Conservation (phyloP, 2,329 filamentous ascomycete genomes). For the Didymosphaeria variabile region DNA sequence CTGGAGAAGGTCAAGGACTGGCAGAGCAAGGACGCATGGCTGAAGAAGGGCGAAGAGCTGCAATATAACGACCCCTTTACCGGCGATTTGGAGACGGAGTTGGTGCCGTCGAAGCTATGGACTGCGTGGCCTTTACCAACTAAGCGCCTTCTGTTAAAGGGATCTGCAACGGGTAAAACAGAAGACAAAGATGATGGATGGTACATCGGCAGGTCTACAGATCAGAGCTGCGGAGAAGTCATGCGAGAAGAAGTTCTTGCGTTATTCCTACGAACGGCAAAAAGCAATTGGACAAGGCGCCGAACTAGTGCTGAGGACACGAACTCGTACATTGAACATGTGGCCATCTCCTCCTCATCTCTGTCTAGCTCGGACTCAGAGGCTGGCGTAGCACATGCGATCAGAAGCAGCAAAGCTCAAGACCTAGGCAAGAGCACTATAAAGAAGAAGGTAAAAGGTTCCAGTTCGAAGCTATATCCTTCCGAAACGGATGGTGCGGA, state of each 20-base stretch:
- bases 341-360: not conserved
- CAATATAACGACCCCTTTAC: constrained; percentile 32
- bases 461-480: not conserved
- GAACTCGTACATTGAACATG: constrained; percentile 10
- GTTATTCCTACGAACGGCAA: constrained; percentile 71
- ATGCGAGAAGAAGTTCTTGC: constrained; percentile 77
- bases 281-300: constrained; percentile 63
- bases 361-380: constrained; percentile 8
- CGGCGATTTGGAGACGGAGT: constrained; percentile 43
- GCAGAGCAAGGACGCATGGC: constrained; percentile 54
- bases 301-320: constrained; percentile 44
- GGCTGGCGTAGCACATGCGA: not conserved
- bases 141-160: constrained; percentile 68
- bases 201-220: constrained; percentile 57
- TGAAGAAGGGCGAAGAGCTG: constrained; percentile 42
- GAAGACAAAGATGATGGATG: constrained; percentile 61
- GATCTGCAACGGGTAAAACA: constrained; percentile 47
- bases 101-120: constrained; percentile 69
- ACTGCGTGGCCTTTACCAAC: constrained; percentile 83
- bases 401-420: not conserved
- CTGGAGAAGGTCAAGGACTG: constrained; percentile 36
- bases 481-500: constrained; percentile 4
- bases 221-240: constrained; percentile 64
- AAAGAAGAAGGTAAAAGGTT: not conserved
- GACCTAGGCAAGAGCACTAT: not conserved